Conservation (phyloP, 768 basidiomycete genomes). For the Amyloporia xantha region DNA sequence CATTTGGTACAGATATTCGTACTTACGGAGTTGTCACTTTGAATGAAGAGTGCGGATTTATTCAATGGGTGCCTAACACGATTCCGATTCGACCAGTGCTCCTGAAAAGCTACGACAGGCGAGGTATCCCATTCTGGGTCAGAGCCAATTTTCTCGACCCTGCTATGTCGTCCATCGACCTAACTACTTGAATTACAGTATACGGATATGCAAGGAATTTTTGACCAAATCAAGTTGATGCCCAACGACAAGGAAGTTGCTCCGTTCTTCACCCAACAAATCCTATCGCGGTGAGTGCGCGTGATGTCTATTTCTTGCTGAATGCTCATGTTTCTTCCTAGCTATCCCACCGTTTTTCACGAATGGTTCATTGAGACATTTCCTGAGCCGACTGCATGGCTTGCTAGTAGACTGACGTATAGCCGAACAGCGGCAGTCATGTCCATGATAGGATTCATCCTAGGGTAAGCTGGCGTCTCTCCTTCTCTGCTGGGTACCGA, state of each 20-base stretch:
- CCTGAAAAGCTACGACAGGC: conserved; percentile 54
- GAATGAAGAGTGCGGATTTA: conserved; percentile 95
- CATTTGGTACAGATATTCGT: conserved; percentile 65
- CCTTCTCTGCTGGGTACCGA: too few relatives aligned
- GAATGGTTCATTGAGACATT: conserved; percentile 98
- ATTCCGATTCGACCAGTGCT: conserved; percentile 75
- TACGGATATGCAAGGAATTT: conserved; percentile 38
- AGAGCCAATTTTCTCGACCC: conserved; percentile 42
- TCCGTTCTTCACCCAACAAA: conserved; percentile 41
- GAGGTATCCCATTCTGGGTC: conserved; percentile 43
- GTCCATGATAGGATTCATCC: conserved; percentile 96
- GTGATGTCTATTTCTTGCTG: too few relatives aligned
- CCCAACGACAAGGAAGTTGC: conserved; percentile 42
- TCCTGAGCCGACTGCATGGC: conserved; percentile 94
- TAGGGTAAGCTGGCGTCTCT: conserved; percentile 68
- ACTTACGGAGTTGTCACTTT: conserved; percentile 98
- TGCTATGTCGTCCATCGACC: conserved; percentile 13
- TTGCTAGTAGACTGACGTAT: conserved; percentile 81
- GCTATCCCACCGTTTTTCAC: conserved; percentile 83
- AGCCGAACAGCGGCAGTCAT: conserved; percentile 91
- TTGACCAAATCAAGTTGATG: conserved; percentile 43
- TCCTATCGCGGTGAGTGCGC: conserved; percentile 50
- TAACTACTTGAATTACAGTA: conserved; percentile 26
- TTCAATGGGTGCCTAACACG: conserved; percentile 98
- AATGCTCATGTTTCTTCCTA: too few relatives aligned